Evolutionary conservation across 176 grass and related monocot genomes (phyloP).

Genomic region (Themeda triandra): DNA sequence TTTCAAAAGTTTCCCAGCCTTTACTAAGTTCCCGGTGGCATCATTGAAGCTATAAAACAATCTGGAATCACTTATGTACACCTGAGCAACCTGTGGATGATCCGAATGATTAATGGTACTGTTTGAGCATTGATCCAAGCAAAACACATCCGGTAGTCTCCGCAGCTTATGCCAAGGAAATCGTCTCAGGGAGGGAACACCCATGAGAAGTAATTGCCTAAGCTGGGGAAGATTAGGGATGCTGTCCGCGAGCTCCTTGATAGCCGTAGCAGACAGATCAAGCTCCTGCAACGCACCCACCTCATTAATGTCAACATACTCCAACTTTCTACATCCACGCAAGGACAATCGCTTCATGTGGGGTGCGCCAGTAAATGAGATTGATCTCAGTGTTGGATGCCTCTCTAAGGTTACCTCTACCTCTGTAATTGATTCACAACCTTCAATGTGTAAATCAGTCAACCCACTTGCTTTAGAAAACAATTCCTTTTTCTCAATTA

Average conservation of each 20-base stretch:
- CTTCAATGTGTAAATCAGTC: not conserved
- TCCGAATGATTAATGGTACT: too few relatives aligned
- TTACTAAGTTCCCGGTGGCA: accelerated
- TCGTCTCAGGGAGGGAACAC: not conserved
- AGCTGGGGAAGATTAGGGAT: not conserved
- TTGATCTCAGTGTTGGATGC: not conserved
- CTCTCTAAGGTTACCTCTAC: not conserved
- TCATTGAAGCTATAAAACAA: not conserved
- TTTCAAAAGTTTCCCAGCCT: not conserved
- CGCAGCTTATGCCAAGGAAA: constrained; percentile 29
- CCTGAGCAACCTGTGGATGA: not conserved
- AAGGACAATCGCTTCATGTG: not conserved
- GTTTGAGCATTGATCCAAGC: not conserved
- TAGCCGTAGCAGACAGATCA: not conserved
- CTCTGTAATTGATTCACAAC: not conserved
- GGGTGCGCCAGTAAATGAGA: not conserved
- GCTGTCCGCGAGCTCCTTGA: not conserved
- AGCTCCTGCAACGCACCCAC: constrained; percentile 1
- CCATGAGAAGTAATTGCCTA: not conserved
- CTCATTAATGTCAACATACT: too few relatives aligned
- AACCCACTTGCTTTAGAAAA: not conserved
- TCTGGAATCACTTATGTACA: not conserved
- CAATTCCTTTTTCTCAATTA: not conserved
- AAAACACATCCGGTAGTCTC: not conserved
- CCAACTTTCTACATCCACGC: not conserved